Conservation (phyloP, 2,329 filamentous ascomycete genomes). For the Dissoconium aciculare region DNA sequence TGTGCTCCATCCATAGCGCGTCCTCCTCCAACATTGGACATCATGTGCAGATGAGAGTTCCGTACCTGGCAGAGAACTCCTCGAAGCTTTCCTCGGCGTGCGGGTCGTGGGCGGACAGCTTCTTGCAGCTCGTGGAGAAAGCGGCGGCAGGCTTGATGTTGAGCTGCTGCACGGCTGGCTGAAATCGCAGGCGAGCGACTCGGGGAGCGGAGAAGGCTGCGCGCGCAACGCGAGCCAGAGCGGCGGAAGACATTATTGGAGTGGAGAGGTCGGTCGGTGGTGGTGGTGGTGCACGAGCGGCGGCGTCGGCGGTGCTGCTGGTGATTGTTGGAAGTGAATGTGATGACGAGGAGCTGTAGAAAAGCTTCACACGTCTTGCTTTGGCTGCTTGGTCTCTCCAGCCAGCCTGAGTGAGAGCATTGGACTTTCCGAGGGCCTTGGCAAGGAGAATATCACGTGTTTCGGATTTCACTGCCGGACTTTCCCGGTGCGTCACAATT, state of each 20-base stretch:
- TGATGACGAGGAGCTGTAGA: too few species aligned
- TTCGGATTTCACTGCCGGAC: too few species aligned
- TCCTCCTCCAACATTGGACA: not conserved
- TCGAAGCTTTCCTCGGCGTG: slow-evolving; percentile 92
- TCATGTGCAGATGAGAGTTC: not conserved
- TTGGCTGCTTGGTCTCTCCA: too few species aligned
- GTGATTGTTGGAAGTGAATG: too few species aligned
- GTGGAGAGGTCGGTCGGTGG: too few species aligned
- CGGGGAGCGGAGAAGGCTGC: slow-evolving; percentile 13
- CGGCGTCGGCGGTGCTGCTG: too few species aligned
- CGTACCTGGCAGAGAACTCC: slow-evolving; percentile 89
- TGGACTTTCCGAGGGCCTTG: too few species aligned
- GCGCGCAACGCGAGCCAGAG: slow-evolving; percentile 17
- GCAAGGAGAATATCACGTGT: too few species aligned
- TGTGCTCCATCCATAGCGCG: not conserved
- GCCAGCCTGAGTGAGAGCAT: too few species aligned
- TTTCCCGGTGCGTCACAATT: too few species aligned
- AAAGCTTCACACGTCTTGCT: too few species aligned
- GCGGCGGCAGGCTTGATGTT: slow-evolving; percentile 17
- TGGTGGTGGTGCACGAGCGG: too few species aligned
- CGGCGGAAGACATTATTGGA: slow-evolving; percentile 21
- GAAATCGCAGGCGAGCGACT: slow-evolving; percentile 11
- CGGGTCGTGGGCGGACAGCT: slow-evolving; percentile 27
- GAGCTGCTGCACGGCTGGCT: slow-evolving; percentile 13
- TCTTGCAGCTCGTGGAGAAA: slow-evolving; percentile 39